Percentiles rank a stretch among this genome's conserved stretches.
These are phyloP conservation scores for Juncus inflexus DNA, from an alignment of 176 grass and related monocot genomes.

Conservation along the genomic window DNA sequence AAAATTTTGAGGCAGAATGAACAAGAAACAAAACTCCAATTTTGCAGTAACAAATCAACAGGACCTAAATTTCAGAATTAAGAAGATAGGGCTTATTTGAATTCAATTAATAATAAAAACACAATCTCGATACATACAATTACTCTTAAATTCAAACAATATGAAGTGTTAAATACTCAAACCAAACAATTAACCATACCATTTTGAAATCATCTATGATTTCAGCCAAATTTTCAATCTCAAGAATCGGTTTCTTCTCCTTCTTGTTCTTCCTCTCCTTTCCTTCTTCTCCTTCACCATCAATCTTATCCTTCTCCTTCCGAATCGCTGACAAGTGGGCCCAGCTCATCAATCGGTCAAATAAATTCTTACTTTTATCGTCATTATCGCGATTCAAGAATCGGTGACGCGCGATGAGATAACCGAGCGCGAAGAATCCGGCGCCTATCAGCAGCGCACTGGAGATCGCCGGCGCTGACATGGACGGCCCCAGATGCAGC, in stretches of 20 bases:
- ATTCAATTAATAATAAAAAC: not conserved
- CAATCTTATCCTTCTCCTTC: constrained; percentile 29
- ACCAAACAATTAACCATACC: constrained; percentile 27
- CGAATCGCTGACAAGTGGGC: constrained; percentile 37
- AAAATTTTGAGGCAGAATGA: not conserved
- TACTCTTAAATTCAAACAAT: not conserved
- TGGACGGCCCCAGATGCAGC: constrained; percentile 6
- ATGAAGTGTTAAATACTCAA: not conserved
- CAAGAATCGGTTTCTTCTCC: constrained; percentile 36
- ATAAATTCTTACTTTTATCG: constrained; percentile 42
- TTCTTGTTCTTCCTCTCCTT: constrained; percentile 11
- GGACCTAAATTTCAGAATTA: not conserved
- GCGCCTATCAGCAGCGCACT: constrained; percentile 49
- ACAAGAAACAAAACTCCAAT: not conserved
- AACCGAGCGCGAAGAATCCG: constrained; percentile 84
- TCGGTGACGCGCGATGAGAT: constrained; percentile 47
- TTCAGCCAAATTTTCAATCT: constrained; percentile 82
- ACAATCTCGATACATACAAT: not conserved
- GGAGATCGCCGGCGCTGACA: constrained; percentile 34
- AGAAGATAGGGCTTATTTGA: not conserved
- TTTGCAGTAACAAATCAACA: not conserved
- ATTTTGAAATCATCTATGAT: constrained; percentile 97
- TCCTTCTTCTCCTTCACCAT: constrained; percentile 21
- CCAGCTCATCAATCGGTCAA: constrained; percentile 54
- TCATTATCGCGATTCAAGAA: constrained; percentile 44